Conservation (phyloP, 1,139 yeast species). For the Tardiomyces digboiensis region DNA sequence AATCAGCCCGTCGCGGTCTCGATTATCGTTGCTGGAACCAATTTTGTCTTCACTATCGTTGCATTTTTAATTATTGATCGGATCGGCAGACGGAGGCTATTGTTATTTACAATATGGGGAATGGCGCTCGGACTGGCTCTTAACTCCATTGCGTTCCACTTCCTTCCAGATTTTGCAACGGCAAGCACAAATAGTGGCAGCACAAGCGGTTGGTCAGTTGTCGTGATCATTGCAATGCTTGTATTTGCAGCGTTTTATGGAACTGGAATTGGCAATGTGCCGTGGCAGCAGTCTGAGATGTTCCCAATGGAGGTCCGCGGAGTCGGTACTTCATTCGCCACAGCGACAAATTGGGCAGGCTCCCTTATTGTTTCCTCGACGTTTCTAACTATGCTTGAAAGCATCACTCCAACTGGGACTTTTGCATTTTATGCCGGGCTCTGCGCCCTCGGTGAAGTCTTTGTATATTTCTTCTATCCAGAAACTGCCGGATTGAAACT, state of each 20-base stretch:
- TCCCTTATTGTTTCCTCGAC: constrained; percentile 86
- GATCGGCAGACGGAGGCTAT: constrained; percentile 76
- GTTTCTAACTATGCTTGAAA: constrained; percentile 86
- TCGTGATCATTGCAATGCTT: constrained; percentile 78
- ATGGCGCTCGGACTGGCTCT: constrained; percentile 69
- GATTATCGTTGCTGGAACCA: constrained; percentile 84
- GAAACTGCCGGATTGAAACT: constrained; percentile 85
- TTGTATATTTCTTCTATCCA: constrained; percentile 79
- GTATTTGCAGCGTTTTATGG: constrained; percentile 84
- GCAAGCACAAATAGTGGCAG: constrained; percentile 37
- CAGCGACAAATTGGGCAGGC: constrained; percentile 97
- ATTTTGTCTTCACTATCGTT: constrained; percentile 71
- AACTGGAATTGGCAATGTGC: constrained; percentile 91
- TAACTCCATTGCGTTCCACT: constrained; percentile 87
- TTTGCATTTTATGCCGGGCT: constrained; percentile 84
- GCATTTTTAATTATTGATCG: constrained; percentile 80
- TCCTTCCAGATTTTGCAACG: constrained; percentile 40
- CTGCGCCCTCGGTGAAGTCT: constrained; percentile 57
- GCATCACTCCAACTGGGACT: constrained; percentile 92
- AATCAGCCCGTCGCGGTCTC: constrained; percentile 87
- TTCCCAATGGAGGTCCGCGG: constrained; percentile 93
- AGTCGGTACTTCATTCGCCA: constrained; percentile 81
- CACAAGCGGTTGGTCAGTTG: constrained; percentile 76
- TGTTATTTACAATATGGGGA: constrained; percentile 67
- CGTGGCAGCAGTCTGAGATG: constrained; percentile 96